Percentiles rank a stretch among this genome's conserved stretches.
Conservation (phyloP, 192 early-diverging fungal species). For the Phlyctochytrium bullatum region DNA sequence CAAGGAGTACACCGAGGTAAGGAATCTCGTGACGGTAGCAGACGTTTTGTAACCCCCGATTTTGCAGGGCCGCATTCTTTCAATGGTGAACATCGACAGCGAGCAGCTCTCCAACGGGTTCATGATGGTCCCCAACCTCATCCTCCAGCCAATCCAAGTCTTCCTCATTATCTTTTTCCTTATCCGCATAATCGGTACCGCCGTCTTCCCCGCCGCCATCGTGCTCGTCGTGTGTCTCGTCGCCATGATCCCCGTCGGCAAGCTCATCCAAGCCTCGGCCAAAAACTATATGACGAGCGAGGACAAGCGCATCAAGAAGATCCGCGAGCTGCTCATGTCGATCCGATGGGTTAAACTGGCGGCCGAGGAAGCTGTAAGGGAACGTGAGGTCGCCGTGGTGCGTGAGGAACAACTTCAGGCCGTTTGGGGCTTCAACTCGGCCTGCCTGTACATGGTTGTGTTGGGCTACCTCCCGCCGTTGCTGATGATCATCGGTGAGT, state of each 20-base stretch:
- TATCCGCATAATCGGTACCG: not conserved
- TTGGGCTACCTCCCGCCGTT: not conserved
- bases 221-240: not conserved
- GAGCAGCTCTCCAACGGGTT: not conserved
- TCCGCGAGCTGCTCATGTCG: not conserved
- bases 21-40: too few species aligned
- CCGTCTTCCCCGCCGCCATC: not conserved
- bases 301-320: not conserved
- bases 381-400: not conserved
- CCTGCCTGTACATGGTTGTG: not conserved
- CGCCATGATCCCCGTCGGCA: not conserved
- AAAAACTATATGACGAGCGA: not conserved
- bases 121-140: not conserved
- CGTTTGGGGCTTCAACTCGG: not conserved
- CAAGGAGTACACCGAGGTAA: too few species aligned
- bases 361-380: not conserved
- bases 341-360: not conserved
- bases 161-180: not conserved
- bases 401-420: not conserved
- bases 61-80: not conserved
- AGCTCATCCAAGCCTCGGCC: not conserved
- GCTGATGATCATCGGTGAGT: not conserved
- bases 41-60: not conserved
- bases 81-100: not conserved
- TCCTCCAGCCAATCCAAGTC: not conserved